Percentiles rank a stretch among this genome's conserved stretches.
phyloP scores from a whole-genome alignment of 805 yeast genomes.

The Saccharomycopsis capsularis region DNA sequence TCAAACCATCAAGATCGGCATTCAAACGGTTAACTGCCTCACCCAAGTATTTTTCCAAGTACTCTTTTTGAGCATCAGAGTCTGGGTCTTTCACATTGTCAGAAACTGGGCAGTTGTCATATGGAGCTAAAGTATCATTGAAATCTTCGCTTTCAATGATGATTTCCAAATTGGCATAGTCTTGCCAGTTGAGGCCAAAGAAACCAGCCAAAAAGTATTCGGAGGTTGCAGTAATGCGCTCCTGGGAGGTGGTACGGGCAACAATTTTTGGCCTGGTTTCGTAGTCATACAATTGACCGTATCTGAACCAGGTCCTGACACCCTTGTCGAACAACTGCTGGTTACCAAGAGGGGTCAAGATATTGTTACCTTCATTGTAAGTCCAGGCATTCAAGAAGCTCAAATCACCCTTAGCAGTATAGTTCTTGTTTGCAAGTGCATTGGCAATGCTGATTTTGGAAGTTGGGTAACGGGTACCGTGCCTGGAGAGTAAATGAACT shows the following conservation, averaged over 20 bases:
- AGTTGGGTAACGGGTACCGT: constrained; percentile 73
- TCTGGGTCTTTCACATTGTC: neutral
- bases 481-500: constrained; percentile 66
- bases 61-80: neutral
- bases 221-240: constrained; percentile 42
- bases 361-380: constrained; percentile 17
- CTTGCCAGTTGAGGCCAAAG: constrained; percentile 31
- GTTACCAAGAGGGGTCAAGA: constrained; percentile 23
- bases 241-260: constrained; percentile 35
- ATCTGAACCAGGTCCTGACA: constrained; percentile 21
- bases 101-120: constrained; percentile 8
- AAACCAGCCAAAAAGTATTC: constrained; percentile 43
- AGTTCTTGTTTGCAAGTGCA: constrained; percentile 28
- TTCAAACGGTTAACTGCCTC: constrained; percentile 52
- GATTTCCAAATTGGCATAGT: constrained; percentile 23
- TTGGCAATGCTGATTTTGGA: constrained; percentile 29
- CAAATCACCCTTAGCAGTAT: constrained; percentile 38
- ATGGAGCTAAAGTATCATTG: constrained; percentile 23
- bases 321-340: constrained; percentile 24
- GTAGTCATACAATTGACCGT: constrained; percentile 22
- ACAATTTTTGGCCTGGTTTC: constrained; percentile 18
- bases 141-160: constrained; percentile 21
- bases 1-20: constrained; percentile 45
- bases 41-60: constrained; percentile 33
- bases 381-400: constrained; percentile 43